Percentiles rank a stretch among this genome's conserved stretches.
phyloP scores from a whole-genome alignment of 75 land plant species.

The Pinus taeda region DNA sequence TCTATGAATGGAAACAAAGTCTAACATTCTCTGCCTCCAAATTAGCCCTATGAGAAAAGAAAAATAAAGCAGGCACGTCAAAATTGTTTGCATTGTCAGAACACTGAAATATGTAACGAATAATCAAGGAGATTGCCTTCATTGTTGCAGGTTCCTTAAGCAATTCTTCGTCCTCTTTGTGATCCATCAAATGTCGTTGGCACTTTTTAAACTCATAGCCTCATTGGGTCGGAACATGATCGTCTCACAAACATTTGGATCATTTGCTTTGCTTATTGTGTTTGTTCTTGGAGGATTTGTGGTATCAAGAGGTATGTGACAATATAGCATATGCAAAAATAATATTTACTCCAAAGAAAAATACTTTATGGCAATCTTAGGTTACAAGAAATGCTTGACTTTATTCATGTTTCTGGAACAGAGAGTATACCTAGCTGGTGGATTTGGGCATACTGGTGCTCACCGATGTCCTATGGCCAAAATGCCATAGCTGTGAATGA shows the following conservation, averaged over 20 bases:
- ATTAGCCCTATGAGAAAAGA: not conserved
- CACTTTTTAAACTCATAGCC: constrained; percentile 30
- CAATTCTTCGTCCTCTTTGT: constrained; percentile 27
- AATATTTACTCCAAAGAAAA: not conserved
- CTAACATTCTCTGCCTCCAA: not conserved
- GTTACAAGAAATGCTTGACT: not conserved
- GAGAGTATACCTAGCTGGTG: constrained; percentile 45
- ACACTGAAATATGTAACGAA: not conserved
- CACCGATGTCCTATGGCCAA: constrained; percentile 52
- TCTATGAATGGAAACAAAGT: not conserved
- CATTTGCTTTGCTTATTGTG: constrained; percentile 27
- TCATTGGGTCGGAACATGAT: constrained; percentile 35
- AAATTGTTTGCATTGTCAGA: not conserved
- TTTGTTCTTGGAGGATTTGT: constrained; percentile 45
- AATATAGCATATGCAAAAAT: constrained; percentile 23
- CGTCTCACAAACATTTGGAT: constrained; percentile 32
- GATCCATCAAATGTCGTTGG: constrained; percentile 35
- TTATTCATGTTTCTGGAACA: constrained; percentile 7
- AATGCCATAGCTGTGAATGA: constrained; percentile 46
- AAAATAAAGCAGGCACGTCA: not conserved
- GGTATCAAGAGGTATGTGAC: constrained; percentile 30
- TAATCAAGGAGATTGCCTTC: not conserved
- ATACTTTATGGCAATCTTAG: not conserved
- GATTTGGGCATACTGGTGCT: constrained; percentile 61
- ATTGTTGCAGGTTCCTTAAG: constrained; percentile 33